phyloP scores from a whole-genome alignment of 2,329 filamentous ascomycete species.

The Neurospora sp. region DNA sequence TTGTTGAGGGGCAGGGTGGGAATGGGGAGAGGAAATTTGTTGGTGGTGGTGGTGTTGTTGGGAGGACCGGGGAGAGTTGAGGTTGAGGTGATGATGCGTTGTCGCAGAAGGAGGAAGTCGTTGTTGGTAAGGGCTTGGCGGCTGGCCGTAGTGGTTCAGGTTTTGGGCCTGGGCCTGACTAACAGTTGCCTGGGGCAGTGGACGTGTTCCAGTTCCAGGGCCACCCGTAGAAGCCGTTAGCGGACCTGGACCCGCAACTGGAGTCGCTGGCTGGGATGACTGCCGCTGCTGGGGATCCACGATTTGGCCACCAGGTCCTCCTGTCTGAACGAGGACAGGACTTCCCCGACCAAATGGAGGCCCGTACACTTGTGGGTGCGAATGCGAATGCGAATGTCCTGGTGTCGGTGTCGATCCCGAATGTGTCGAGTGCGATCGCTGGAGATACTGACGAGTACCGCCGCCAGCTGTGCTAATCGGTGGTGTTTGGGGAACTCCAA shows the following conservation, averaged over 20 bases:
- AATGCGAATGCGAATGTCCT: conserved; percentile 42
- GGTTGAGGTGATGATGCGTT: conserved; percentile 25
- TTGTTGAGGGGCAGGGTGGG: conserved; percentile 15
- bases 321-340: conserved; percentile 22
- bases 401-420: conserved; percentile 51
- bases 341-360: conserved; percentile 42
- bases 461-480: conserved; percentile 35
- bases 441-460: conserved; percentile 21
- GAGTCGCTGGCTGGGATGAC: conserved; percentile 44
- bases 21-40: conserved; percentile 30
- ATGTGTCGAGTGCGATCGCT: conserved; percentile 47
- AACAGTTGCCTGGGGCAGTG: background rate
- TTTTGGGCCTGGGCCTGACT: conserved; percentile 30
- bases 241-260: conserved; percentile 35
- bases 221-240: background rate
- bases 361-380: conserved; percentile 41
- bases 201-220: background rate
- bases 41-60: conserved; percentile 46
- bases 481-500: conserved; percentile 35
- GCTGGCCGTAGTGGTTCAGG: conserved; percentile 35
- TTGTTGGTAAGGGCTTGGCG: conserved; percentile 52
- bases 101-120: conserved; percentile 26
- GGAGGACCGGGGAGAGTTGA: conserved; percentile 38
- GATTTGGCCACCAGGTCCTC: background rate
- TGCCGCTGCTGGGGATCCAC: conserved; percentile 37